Evolutionary conservation across 305 asterid genomes (phyloP).

Genomic region (Ruellia speciosa): DNA sequence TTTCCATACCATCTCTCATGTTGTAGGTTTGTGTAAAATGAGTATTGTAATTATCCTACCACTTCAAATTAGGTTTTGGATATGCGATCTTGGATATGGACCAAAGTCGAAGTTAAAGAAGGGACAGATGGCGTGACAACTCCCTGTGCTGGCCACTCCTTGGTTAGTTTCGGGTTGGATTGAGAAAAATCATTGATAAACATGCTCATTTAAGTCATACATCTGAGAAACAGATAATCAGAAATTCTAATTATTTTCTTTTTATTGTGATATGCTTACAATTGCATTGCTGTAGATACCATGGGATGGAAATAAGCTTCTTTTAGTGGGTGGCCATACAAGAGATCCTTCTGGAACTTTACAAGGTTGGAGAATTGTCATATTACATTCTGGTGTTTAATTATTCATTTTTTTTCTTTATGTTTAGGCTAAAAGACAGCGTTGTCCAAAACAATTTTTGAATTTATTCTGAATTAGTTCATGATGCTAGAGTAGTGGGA

Average conservation of each 20-base stretch:
- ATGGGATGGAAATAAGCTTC: constrained; percentile 90
- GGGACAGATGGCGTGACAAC: constrained; percentile 36
- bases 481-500: neutral
- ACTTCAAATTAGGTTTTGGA: constrained; percentile 49
- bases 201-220: constrained; percentile 13
- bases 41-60: neutral
- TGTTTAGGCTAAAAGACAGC: neutral
- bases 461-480: neutral
- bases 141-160: constrained; percentile 90
- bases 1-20: neutral
- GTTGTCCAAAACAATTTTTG: neutral
- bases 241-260: neutral
- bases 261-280: constrained; percentile 19
- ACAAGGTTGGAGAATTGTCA: constrained; percentile 49
- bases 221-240: neutral
- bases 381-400: constrained; percentile 6
- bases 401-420: neutral
- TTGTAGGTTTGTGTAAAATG: neutral
- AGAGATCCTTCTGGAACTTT: constrained; percentile 77
- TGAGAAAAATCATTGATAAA: neutral
- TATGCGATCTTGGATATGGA: constrained; percentile 86
- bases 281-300: constrained; percentile 50
- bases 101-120: constrained; percentile 61
- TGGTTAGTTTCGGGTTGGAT: constrained; percentile 50
- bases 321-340: constrained; percentile 86